These are phyloP conservation scores for Solanum gracilifrons DNA, from an alignment of 257 asterid species.

Conservation along the genomic window DNA sequence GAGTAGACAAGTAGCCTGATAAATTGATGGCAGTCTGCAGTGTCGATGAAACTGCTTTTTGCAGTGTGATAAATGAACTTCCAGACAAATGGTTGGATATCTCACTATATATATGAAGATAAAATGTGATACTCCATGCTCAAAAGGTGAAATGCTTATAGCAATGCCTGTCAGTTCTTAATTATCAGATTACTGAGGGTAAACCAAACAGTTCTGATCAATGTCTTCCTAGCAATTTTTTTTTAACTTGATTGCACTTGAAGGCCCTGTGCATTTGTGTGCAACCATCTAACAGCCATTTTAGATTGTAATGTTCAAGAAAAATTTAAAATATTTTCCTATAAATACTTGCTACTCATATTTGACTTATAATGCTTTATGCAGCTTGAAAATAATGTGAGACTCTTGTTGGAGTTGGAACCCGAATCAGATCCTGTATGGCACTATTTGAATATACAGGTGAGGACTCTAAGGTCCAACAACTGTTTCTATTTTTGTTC, in stretches of 20 bases:
- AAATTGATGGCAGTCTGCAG: neutral
- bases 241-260: neutral
- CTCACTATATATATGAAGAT: neutral
- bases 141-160: neutral
- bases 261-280: neutral
- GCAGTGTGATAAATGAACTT: neutral
- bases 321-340: neutral
- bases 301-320: neutral
- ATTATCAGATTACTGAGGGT: neutral
- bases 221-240: neutral
- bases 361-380: slow-evolving; percentile 25
- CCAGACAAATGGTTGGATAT: neutral
- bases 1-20: neutral
- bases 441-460: slow-evolving; percentile 91
- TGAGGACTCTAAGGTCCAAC: slow-evolving; percentile 12
- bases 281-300: neutral
- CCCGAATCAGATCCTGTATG: slow-evolving; percentile 97
- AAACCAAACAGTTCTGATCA: neutral
- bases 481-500: neutral
- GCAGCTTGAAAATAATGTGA: slow-evolving; percentile 93
- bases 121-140: neutral
- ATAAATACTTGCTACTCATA: neutral
- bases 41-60: neutral
- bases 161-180: neutral
- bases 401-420: slow-evolving; percentile 91